phyloP scores from a whole-genome alignment of 2,329 filamentous ascomycete genomes.

The Mycosphaerella sp. region DNA sequence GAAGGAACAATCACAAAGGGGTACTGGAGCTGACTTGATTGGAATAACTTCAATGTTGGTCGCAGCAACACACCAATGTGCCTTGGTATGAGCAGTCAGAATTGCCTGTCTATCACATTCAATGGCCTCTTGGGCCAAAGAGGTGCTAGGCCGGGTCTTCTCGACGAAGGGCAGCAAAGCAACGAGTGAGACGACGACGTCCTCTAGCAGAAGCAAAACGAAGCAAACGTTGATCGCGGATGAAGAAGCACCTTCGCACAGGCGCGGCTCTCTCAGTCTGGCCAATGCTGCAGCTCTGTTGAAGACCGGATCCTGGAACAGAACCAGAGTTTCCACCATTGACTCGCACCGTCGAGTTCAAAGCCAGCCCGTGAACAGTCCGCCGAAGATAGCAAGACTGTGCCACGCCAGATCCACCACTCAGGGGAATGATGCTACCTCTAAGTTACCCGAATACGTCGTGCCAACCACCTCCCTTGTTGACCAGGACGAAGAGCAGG shows the following conservation, averaged over 20 bases:
- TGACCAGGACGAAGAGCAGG: not conserved
- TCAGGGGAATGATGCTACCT: not conserved
- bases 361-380: not conserved
- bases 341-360: not conserved
- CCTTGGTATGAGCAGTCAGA: not conserved
- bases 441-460: slow-evolving; percentile 1
- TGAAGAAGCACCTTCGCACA: not conserved
- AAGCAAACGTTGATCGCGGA: not conserved
- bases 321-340: not conserved
- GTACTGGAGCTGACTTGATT: too few species aligned
- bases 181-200: not conserved
- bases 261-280: slow-evolving; percentile 1
- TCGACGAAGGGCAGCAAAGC: slow-evolving; percentile 1
- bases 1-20: too few species aligned
- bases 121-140: slow-evolving; percentile 5
- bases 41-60: not conserved
- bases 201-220: not conserved
- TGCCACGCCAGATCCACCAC: slow-evolving; percentile 2
- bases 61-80: not conserved
- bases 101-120: not conserved
- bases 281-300: not conserved
- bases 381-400: not conserved
- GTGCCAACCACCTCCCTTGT: not conserved
- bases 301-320: not conserved
- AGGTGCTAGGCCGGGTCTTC: slow-evolving; percentile 1